phyloP scores from a whole-genome alignment of 2,329 filamentous ascomycete genomes.

The Alternaria metachromatica region DNA sequence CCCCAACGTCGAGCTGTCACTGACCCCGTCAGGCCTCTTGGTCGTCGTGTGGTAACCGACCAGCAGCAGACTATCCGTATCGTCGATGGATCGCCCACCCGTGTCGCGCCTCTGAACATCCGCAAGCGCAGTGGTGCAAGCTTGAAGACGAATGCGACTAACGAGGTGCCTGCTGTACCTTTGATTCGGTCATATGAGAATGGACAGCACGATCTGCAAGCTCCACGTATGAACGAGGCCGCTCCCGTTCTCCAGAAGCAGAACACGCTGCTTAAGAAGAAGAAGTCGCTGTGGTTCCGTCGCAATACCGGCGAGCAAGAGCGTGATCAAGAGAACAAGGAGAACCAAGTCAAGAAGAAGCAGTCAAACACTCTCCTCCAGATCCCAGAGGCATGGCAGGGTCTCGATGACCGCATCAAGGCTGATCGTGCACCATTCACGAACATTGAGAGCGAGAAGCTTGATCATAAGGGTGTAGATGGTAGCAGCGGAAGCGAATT shows the following conservation, averaged over 20 bases:
- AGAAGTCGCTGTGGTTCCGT: conserved; percentile 57
- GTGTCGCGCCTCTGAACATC: conserved; percentile 62
- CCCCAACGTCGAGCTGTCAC: conserved; percentile 51
- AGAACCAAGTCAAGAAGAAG: conserved; percentile 39
- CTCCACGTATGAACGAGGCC: conserved; percentile 18
- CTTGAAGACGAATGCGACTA: conserved; percentile 28
- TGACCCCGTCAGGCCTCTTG: conserved; percentile 48
- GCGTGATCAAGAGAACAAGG: conserved; percentile 28
- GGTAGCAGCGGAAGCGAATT: conserved; percentile 51
- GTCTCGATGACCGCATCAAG: conserved; percentile 46
- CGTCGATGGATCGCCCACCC: conserved; percentile 60
- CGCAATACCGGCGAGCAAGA: conserved; percentile 44
- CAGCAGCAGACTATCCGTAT: conserved; percentile 61
- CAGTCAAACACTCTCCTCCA: conserved; percentile 32
- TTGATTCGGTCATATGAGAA: conserved; percentile 28
- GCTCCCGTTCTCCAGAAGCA: conserved; percentile 29
- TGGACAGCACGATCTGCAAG: conserved; percentile 28
- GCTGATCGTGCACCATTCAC: conserved; percentile 10
- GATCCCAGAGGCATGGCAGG: conserved; percentile 47
- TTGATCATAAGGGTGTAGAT: conserved; percentile 30
- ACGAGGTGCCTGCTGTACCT: conserved; percentile 19
- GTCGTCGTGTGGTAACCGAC: conserved; percentile 33
- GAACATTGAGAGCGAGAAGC: conserved; percentile 15
- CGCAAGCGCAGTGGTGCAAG: conserved; percentile 56
- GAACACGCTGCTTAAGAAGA: conserved; percentile 47